Evolutionary conservation across 768 basidiomycete genomes (phyloP), one percentile per base, ranked within the genome.

Genomic region (Russula virescens): DNA sequence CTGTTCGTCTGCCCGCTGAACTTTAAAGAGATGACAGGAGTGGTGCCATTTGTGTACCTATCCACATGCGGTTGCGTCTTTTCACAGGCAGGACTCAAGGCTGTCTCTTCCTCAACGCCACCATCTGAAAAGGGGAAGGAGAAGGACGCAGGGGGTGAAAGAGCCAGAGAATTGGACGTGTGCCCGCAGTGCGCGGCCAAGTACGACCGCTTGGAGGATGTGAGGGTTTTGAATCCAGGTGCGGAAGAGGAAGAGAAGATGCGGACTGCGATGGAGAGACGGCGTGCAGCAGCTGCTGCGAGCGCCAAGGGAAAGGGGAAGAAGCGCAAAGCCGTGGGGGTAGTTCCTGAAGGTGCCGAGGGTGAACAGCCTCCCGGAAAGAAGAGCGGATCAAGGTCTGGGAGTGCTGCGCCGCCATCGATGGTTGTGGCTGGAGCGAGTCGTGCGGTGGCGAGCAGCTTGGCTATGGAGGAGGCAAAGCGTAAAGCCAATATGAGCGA

Each of bases 1-100:
- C 83, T 81, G 57, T 98, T 94, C 69, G 85, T 94, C 60, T 99
- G 97, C 76, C 92, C 97, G 0, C 80, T 98, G 55, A 92, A 88
- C 1, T 76, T 91, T 66, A 92, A 93, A 73, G 96, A 97, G 75
- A 98, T 98, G 94, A 94, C 92, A 68, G 97, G 97, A 16, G 72
- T 74, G 3, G 82, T 89, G 56, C 92, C 94, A 0, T 98, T 98
- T 72, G 86, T 94, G 57, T 96, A 94, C 71, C 74, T 98, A 67
- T 78, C 81, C 16, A 76, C 86, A 0, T 98, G 96, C 69, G 94
- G 94, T 18, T 95, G 93, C 72, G 92, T 94, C 35, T 92, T 98
- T 75, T 88, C 92, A 5, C 88, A 89, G 62, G 87, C 87, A 0
- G 91, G 89, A 2, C 78, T 98, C 46, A 86, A 85, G 61, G 86